Base-by-base conservation (phyloP, 768 basidiomycete species). In the Pleurotus sapidus region DNA sequence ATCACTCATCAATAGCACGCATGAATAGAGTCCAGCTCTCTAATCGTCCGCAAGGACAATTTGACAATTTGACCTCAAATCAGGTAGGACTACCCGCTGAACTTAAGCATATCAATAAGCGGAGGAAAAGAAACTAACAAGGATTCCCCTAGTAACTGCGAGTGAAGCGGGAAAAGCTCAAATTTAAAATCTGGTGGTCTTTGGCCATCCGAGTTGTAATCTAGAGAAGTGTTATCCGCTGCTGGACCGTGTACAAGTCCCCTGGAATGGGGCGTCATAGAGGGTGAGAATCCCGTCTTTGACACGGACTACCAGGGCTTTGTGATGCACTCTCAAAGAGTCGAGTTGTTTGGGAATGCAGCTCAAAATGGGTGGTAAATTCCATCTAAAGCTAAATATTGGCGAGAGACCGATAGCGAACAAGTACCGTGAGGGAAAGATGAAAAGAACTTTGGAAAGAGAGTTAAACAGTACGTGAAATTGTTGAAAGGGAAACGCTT, bases 71-170 rank as follows among this genome's bases (percentile, higher is more conserved):
- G 84, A 83, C 83, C 84, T 87, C 84, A 84, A 82, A 86, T 86
- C 84, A 84, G 83, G 84, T 80, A 83, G 83, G 86, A 84, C 77
- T 86, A 87, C 86, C 85, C 82, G 80, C 86, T 85, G 84, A 86
- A 87, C 83, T 87, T 87, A 86, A 87, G 86, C 85, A 87, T 86
- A 87, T 87, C 83, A 88, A 86, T 87, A 87, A 88, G 86, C 82
- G 81, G 86, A 87, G 86, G 86, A 87, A 87, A 88, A 88, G 87
- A 86, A 88, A 88, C 84, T 86, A 87, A 87, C 86, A 81, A 86
- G 86, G 86, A 87, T 87, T 87, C 84, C 86, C 84, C 79, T 84
- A 87, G 86, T 87, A 87, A 84, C 86, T 84, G 85, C 84, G 82
- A 87, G 86, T 85, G 86, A 87, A 88, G 82, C 74, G 82, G 85